Base-by-base conservation (phyloP, 1,139 yeast species). In the Pichia inconspicua region DNA sequence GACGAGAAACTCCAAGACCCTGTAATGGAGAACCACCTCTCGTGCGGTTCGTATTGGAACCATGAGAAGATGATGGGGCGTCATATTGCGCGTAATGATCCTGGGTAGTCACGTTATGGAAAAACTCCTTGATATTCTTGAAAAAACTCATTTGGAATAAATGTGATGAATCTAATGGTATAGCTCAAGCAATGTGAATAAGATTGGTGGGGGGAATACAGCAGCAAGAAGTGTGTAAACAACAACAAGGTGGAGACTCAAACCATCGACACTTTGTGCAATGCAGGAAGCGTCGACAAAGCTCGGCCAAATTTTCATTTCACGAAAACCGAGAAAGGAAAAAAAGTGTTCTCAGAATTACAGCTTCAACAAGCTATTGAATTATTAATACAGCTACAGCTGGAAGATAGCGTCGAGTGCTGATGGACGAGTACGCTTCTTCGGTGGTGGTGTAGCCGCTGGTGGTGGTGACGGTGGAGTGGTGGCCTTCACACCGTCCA, bases 81-180 rank as follows among this genome's bases (percentile, higher is more conserved):
- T 46, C 77, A 67, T 55, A 75, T 72, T 60, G 74, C 28, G 84
- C 84, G 59, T 78, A 78, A 61, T 78, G 83, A 57, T 78, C 83
- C n/a, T 75, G 76, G 4, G 84, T 78, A 14, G 82, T 77, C 41
- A 78, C 71, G 36, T 80, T 76, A 57, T 78, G 80, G 50, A 77
- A 66, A 56, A 78, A 77, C 36, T 79, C 73, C 49, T 65, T 60
- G 27, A 65, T 53, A 40, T 56, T 58, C 27, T 53, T 58, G 25
- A 61, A 47, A 17, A 62, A 48, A n/a, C 63, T 61, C 64, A 60
- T 34, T 22, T 15, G 22, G 11, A 17, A 34, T 34, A 22, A 6
- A 7, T 34, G 22, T 15, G 19, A 34, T 34, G 37, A 17, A 8
- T 34, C 22, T 15, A 8, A 22, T 34, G 37, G 37, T 34, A 17